These are phyloP conservation scores for Penicillium dipodomyicola DNA, from an alignment of 495 filamentous ascomycete species.

Conservation along the genomic window DNA sequence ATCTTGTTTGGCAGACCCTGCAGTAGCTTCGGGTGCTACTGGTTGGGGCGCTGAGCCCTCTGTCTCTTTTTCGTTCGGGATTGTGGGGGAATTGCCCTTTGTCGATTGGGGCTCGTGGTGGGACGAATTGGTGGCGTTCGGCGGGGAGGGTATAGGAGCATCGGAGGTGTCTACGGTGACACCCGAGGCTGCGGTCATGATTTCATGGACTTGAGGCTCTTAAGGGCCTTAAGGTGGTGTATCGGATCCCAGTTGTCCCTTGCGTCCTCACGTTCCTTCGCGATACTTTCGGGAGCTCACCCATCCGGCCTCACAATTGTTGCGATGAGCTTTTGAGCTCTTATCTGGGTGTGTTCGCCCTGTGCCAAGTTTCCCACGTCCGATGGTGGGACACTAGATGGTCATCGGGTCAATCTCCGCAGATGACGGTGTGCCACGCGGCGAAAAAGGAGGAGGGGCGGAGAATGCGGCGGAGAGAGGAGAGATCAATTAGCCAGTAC, in stretches of 20 bases:
- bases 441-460: constrained; percentile 28
- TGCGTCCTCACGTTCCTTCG: constrained; percentile 21
- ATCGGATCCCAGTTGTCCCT: constrained; percentile 13
- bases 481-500: constrained; percentile 7
- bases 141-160: constrained; percentile 9
- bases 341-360: neutral
- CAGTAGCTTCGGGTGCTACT: neutral
- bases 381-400: constrained; percentile 17
- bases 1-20: constrained; percentile 8
- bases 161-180: constrained; percentile 24
- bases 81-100: constrained; percentile 11
- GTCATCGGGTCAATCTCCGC: constrained; percentile 28
- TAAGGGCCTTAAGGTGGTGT: constrained; percentile 14
- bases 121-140: constrained; percentile 15
- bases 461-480: constrained; percentile 24
- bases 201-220: constrained; percentile 26
- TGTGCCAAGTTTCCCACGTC: neutral
- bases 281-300: constrained; percentile 17
- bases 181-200: constrained; percentile 29
- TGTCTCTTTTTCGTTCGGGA: constrained; percentile 18
- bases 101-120: neutral
- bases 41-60: constrained; percentile 18
- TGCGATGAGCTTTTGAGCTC: neutral
- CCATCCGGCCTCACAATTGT: constrained; percentile 22
- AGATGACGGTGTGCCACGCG: constrained; percentile 25